phyloP scores from a whole-genome alignment of 164 flowering plant genomes.

The Berberis thunbergii region DNA sequence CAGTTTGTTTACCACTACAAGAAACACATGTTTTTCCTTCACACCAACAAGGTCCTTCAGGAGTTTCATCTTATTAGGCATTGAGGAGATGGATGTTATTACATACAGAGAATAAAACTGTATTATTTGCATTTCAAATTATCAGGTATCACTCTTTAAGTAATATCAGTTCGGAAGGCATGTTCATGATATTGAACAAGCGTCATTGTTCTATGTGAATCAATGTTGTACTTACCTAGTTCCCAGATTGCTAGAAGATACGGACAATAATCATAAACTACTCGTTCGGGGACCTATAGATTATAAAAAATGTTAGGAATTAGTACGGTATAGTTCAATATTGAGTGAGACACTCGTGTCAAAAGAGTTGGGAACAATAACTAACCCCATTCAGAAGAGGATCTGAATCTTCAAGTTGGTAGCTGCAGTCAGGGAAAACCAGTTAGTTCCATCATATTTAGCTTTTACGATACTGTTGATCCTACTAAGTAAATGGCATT shows the following conservation, averaged over 20 bases:
- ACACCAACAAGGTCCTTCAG: constrained; percentile 33
- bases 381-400: constrained; percentile 80
- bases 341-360: too few relatives aligned
- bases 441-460: neutral
- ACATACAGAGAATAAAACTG: too few relatives aligned
- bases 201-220: too few relatives aligned
- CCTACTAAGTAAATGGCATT: neutral
- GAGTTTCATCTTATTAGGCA: constrained; percentile 72
- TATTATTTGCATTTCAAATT: too few relatives aligned
- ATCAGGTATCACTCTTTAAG: too few relatives aligned
- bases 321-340: too few relatives aligned
- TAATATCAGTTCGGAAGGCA: too few relatives aligned
- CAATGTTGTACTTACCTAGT: constrained; percentile 47
- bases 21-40: constrained; percentile 50
- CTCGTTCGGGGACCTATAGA: constrained; percentile 65
- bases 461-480: neutral
- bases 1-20: constrained; percentile 64
- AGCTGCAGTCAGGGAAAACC: constrained; percentile 43
- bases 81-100: neutral
- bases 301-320: neutral
- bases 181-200: too few relatives aligned
- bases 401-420: constrained; percentile 92
- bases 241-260: constrained; percentile 98
- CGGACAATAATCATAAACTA: constrained; percentile 71
- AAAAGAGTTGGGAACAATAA: neutral